Evolutionary conservation across 2,329 filamentous ascomycete genomes (phyloP).

Genomic region (Orbilia quercus): DNA sequence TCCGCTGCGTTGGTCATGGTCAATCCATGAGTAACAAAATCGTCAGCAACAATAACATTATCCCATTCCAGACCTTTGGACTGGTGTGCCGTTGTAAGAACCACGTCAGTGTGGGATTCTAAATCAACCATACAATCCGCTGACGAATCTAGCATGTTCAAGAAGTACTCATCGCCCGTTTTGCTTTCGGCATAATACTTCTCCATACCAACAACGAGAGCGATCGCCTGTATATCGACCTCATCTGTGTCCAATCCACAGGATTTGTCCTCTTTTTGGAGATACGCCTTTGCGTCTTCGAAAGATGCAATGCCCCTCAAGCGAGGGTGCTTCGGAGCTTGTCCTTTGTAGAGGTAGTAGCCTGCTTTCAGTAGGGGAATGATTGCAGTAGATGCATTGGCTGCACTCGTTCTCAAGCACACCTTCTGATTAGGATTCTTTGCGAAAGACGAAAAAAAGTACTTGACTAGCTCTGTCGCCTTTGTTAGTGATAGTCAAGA

Average conservation of each 20-base stretch:
- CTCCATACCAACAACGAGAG: constrained; percentile 45
- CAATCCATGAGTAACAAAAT: constrained; percentile 35
- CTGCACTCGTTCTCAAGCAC: constrained; percentile 39
- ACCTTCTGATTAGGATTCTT: constrained; percentile 19
- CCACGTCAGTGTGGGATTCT: constrained; percentile 49
- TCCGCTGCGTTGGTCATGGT: constrained; percentile 1
- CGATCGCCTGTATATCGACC: constrained; percentile 26
- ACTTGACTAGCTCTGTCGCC: constrained; percentile 30
- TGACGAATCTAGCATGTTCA: constrained; percentile 36
- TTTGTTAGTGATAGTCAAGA: not conserved
- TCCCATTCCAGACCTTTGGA: constrained; percentile 58
- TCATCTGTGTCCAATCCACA: constrained; percentile 46
- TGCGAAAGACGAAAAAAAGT: constrained; percentile 45
- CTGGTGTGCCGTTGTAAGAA: constrained; percentile 56
- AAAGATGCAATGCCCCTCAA: constrained; percentile 34
- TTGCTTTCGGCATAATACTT: constrained; percentile 32
- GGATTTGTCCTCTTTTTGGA: constrained; percentile 23
- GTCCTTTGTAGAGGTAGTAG: constrained; percentile 41
- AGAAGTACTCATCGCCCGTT: constrained; percentile 18
- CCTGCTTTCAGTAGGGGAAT: constrained; percentile 39
- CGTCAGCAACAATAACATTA: constrained; percentile 54
- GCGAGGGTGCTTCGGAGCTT: constrained; percentile 34
- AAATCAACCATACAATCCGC: constrained; percentile 25
- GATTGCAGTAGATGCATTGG: constrained; percentile 34
- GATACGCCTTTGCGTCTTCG: constrained; percentile 48